A percentile compares a stretch with the other conserved stretches of the same genome.
These are phyloP conservation scores for Pisolithus orientalis DNA, from an alignment of 768 basidiomycete genomes.

Conservation along the genomic window DNA sequence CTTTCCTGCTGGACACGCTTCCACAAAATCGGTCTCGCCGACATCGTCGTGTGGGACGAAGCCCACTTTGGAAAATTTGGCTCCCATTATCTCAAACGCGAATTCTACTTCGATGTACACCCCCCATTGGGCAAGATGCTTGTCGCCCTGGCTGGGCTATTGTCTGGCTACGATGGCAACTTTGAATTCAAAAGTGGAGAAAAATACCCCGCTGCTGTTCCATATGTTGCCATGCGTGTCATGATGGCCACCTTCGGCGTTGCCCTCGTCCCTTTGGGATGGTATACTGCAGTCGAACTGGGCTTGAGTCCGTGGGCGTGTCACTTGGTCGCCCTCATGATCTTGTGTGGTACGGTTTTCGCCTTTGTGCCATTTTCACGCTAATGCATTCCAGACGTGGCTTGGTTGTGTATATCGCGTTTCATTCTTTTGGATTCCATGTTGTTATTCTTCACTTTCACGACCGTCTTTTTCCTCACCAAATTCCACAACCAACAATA, in stretches of 20 bases:
- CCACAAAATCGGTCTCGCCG: constrained; percentile 83
- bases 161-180: constrained; percentile 85
- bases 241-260: constrained; percentile 94
- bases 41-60: constrained; percentile 96
- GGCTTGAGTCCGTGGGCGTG: constrained; percentile 87
- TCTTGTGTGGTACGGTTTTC: constrained; percentile 66
- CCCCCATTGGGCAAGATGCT: constrained; percentile 99
- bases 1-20: constrained; percentile 94
- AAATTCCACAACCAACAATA: constrained; percentile 98
- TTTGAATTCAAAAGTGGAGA: constrained; percentile 95
- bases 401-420: constrained; percentile 93
- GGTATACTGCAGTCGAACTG: constrained; percentile 94
- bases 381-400: constrained; percentile 59
- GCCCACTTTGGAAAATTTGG: constrained; percentile 99
- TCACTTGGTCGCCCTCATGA: constrained; percentile 92
- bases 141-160: constrained; percentile 85
- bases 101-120: constrained; percentile 99
- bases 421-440: constrained; percentile 98
- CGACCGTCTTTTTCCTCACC: constrained; percentile 88
- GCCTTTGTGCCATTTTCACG: background rate
- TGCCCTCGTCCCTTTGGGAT: constrained; percentile 90
- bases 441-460: constrained; percentile 98
- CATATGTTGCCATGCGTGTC: constrained; percentile 92
- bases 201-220: constrained; percentile 76
- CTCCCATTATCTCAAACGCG: constrained; percentile 95